Percentiles rank a stretch among this genome's conserved stretches.
phyloP scores from a whole-genome alignment of 257 asterid genomes.

The Capsicum baccatum region DNA sequence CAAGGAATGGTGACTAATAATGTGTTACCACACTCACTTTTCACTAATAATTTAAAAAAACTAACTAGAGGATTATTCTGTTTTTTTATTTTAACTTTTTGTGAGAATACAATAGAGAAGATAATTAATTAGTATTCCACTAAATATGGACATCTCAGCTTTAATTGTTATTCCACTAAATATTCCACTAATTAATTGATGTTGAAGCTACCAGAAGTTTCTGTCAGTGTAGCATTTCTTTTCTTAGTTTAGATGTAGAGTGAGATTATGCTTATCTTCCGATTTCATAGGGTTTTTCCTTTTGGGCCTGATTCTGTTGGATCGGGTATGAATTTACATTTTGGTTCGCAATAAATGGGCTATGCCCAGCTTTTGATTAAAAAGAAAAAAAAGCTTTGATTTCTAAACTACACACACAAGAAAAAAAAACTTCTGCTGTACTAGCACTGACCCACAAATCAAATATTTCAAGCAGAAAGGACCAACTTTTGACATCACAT shows the following conservation, averaged over 20 bases:
- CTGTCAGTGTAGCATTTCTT: no score
- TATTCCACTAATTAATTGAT: no score
- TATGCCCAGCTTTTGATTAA: no score
- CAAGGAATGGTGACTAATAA: background rate
- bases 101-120: background rate
- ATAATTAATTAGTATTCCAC: slow-evolving; percentile 5
- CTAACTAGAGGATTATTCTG: background rate
- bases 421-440: background rate
- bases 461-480: background rate
- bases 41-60: background rate
- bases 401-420: no score
- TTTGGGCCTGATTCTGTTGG: no score
- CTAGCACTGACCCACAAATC: background rate
- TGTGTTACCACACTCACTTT: background rate
- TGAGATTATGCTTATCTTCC: no score
- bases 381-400: background rate
- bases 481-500: background rate
- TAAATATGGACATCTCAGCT: background rate
- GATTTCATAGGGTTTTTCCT: no score
- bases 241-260: no score
- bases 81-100: background rate
- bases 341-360: no score
- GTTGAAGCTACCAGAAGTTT: no score
- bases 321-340: no score
- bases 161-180: no score